Base-by-base conservation (phyloP, 345 rosid species). In the Ceriops decandra region DNA sequence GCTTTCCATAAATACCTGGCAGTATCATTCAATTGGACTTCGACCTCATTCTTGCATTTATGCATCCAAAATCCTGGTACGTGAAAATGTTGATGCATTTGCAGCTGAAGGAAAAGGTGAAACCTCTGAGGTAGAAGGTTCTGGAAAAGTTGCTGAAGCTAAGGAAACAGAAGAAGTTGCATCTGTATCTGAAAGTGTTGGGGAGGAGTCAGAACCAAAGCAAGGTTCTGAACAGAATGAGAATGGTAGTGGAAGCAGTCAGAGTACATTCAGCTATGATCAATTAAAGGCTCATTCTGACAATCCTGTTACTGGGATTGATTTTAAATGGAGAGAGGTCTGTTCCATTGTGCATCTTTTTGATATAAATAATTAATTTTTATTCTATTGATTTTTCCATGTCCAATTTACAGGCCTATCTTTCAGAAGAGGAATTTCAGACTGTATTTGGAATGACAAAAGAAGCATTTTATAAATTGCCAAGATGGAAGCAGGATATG, bases 401-500 rank as follows among this genome's bases (percentile, higher is more conserved):
- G 19, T n/a, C 28, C 28, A 63, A 11, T 59, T 66, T 65, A 68
- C 79, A 92, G 99, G 91, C 96, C 8, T 95, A 95, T 73, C 84
- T 95, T 59, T 82, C 95, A 3, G 90, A 82, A 5, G 93, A 90
- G 70, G 99, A 95, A 73, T 95, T 95, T 74, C 76, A 83, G 78
- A 72, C 74, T 31, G 78, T 92, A 59, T 84, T 95, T 32, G 91
- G 97, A 52, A 85, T 85, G 81, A 53, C 79, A 63, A 95, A 90
- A 81, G 97, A 83, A 73, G 87, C 79, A 70, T 95, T 95, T 73
- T 83, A 85, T 75, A 86, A 86, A 70, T 70, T 87, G 76, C 99
- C 99, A 5, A 87, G 83, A 74, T 95, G 99, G 99, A 95, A 95
- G 86, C 97, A 95, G 85, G 98, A 95, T 77, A 75, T 90, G 73